phyloP scores from a whole-genome alignment of 2,329 filamentous ascomycete genomes.

The Ophiostoma ulmi region DNA sequence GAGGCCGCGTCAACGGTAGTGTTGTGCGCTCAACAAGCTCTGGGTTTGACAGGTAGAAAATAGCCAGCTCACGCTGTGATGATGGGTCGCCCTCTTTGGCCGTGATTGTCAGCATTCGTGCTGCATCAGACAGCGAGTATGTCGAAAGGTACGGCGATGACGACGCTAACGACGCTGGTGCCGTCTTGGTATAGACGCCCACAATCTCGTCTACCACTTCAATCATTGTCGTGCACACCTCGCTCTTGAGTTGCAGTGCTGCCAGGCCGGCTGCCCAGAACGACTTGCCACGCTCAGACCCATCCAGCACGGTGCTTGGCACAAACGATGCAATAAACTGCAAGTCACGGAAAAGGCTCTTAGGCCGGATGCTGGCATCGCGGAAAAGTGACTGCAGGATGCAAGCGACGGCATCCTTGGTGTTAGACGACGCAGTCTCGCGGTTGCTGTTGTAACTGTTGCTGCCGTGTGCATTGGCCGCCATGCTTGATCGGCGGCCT shows the following conservation, averaged over 20 bases:
- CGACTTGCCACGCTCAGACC: slow-evolving; percentile 63
- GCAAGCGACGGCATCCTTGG: slow-evolving; percentile 60
- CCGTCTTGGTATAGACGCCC: slow-evolving; percentile 56
- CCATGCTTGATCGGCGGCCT: slow-evolving; percentile 58
- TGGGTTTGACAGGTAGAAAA: slow-evolving; percentile 88
- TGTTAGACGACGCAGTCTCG: slow-evolving; percentile 41
- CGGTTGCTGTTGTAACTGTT: neutral
- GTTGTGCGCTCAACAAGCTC: slow-evolving; percentile 77
- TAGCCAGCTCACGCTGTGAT: slow-evolving; percentile 85
- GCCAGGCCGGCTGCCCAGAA: slow-evolving; percentile 89
- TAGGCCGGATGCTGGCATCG: slow-evolving; percentile 64
- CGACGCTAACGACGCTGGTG: slow-evolving; percentile 24
- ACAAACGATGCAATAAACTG: slow-evolving; percentile 69
- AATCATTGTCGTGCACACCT: slow-evolving; percentile 75
- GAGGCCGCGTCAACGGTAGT: slow-evolving; percentile 74
- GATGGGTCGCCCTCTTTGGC: slow-evolving; percentile 86
- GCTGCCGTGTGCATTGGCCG: slow-evolving; percentile 45
- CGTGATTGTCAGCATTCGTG: slow-evolving; percentile 84
- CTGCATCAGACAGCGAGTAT: slow-evolving; percentile 73
- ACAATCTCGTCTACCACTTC: slow-evolving; percentile 54
- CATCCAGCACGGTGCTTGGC: slow-evolving; percentile 55
- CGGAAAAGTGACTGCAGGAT: slow-evolving; percentile 64
- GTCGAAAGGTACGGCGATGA: slow-evolving; percentile 37
- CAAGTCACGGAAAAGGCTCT: slow-evolving; percentile 74
- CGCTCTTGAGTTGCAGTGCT: slow-evolving; percentile 80